phyloP scores from a whole-genome alignment of 495 filamentous ascomycete genomes.

The Apiosordaria backusii region DNA sequence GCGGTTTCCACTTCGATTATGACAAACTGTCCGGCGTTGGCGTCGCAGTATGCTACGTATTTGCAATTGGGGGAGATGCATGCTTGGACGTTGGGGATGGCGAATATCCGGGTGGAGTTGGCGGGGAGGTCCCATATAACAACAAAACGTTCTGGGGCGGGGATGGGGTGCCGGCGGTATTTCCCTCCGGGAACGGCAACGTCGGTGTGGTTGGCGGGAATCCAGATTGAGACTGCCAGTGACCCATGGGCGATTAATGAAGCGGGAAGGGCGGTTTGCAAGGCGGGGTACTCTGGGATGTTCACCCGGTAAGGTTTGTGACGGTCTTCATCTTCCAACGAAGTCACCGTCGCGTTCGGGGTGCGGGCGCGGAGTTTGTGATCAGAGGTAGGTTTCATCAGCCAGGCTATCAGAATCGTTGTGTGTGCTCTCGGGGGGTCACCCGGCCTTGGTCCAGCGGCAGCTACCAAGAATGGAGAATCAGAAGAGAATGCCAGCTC shows the following conservation, averaged over 20 bases:
- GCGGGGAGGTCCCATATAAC: conserved; percentile 26
- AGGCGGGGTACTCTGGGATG: conserved; percentile 24
- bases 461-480: conserved; percentile 26
- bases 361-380: conserved; percentile 18
- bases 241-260: conserved; percentile 26
- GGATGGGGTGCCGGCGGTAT: conserved; percentile 12
- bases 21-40: conserved; percentile 15
- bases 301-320: conserved; percentile 28
- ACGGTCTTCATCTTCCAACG: conserved; percentile 13
- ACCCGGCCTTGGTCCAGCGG: conserved; percentile 27
- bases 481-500: conserved; percentile 30
- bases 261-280: conserved; percentile 26
- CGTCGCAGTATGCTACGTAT: conserved; percentile 28
- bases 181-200: conserved; percentile 21
- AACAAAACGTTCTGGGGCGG: conserved; percentile 24
- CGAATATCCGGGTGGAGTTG: conserved; percentile 27
- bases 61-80: conserved; percentile 30
- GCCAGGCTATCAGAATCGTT: conserved; percentile 31
- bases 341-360: conserved; percentile 17
- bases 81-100: conserved; percentile 30
- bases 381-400: conserved; percentile 25
- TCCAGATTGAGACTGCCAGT: conserved; percentile 30
- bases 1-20: conserved; percentile 22
- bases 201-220: conserved; percentile 27
- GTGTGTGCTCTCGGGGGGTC: conserved; percentile 19